These are phyloP conservation scores for Stentor coeruleus DNA, from an alignment of 73 alveolate species.

Conservation along the genomic window DNA sequence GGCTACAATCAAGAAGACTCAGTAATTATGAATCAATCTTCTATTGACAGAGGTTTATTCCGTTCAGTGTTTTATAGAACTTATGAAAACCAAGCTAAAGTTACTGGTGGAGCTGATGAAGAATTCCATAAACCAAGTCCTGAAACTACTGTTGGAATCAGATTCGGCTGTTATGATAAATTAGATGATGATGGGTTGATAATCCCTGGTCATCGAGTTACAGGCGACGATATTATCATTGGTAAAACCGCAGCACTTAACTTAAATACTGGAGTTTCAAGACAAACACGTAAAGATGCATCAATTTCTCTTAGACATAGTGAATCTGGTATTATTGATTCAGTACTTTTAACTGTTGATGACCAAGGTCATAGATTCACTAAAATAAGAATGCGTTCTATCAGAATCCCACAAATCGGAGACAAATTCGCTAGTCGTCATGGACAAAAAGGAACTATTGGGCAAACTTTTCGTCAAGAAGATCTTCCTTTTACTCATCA, in stretches of 20 bases:
- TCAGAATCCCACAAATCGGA: slow-evolving; percentile 98
- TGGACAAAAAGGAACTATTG: slow-evolving; percentile 99
- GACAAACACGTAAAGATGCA: slow-evolving; percentile 66
- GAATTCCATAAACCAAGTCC: slow-evolving; percentile 68
- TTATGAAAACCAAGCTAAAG: slow-evolving; percentile 65
- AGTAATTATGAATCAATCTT: slow-evolving; percentile 90
- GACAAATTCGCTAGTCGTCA: slow-evolving; percentile 99
- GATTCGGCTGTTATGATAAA: slow-evolving; percentile 88
- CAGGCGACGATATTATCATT: slow-evolving; percentile 98
- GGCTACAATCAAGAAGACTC: slow-evolving; percentile 99
- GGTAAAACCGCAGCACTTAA: slow-evolving; percentile 77
- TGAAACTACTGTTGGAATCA: slow-evolving; percentile 70
- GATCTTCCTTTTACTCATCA: slow-evolving; percentile 96
- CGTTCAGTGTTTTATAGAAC: slow-evolving; percentile 97
- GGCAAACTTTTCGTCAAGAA: slow-evolving; percentile 98
- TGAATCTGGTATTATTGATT: slow-evolving; percentile 94
- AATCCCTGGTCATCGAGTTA: slow-evolving; percentile 93
- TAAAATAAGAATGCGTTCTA: slow-evolving; percentile 88
- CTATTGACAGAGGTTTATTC: slow-evolving; percentile 97
- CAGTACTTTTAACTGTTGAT: slow-evolving; percentile 87
- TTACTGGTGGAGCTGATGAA: slow-evolving; percentile 29
- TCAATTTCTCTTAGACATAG: slow-evolving; percentile 80
- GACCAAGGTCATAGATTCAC: slow-evolving; percentile 83
- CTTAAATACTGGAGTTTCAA: neutral
- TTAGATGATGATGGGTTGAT: slow-evolving; percentile 98